Base-by-base conservation (phyloP, 2,329 filamentous ascomycete species). In the Aspergillus fijiensis region DNA sequence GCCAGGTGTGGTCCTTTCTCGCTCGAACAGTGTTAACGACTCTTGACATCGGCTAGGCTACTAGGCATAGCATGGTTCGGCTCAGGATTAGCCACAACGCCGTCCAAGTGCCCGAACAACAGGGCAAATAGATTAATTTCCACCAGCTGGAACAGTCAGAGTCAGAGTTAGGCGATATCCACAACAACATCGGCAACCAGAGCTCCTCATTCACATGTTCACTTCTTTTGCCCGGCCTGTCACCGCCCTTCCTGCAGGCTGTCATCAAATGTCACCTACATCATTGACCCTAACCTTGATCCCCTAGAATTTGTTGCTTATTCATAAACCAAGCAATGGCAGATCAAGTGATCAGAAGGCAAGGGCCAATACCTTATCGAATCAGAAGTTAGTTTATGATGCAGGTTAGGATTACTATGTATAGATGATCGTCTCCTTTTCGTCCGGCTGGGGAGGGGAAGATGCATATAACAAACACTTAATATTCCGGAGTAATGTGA, bases 331-430 rank as follows among this genome's bases (percentile, higher is more conserved):
- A 55, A 60, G 54, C 39, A 60, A 62, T 58, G 3, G 57, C 31
- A 42, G 12, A 55, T 53, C 53, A 60, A 61, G 42, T 55, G 59
- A 66, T 63, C 60, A 29, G 33, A 67, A 60, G 52, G 56, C 45
- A 12, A 27, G 45, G 42, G 47, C 39, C 33, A 35, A 35, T 12
- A 9, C 25, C 12, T n/a, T 35, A 50, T 51, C 48, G 27, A 10
- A 49, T 60, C 53, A 48, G 49, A 25, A 49, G n/a, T 23, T 21
- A 29, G 5, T 16, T 25, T 3, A 23, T 11, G 12, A 35, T 19
- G 33, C 33, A 35, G 33, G 33, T 25, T 42, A 57, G 25, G 27
- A 33, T 58, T 58, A 49, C 45, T 51, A 61, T 57, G 57, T 59
- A 49, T 51, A 51, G 56, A 57, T 49, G 60, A 62, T 62, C 60